Evolutionary conservation across 2,329 filamentous ascomycete species (phyloP).

Genomic region (Magnaporthiopsis rhizophila): DNA sequence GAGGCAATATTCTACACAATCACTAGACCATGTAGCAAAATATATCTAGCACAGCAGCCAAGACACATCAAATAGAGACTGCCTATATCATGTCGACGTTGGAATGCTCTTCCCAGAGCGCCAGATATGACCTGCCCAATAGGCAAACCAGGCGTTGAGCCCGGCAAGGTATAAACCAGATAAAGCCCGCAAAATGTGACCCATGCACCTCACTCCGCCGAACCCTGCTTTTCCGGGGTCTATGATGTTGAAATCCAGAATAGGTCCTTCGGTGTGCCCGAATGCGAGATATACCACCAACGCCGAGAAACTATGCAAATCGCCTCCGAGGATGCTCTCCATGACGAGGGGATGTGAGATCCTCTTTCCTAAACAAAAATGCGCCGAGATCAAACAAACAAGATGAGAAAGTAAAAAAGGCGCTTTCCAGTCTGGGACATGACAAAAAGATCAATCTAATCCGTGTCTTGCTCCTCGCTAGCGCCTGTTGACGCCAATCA

Average conservation of each 20-base stretch:
- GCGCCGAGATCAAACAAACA: background rate
- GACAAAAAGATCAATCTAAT: background rate
- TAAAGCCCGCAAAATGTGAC: background rate
- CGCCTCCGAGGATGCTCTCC: background rate
- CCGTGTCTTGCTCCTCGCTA: slow-evolving; percentile 40
- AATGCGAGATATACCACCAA: slow-evolving; percentile 5
- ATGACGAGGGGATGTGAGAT: background rate
- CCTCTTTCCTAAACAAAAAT: slow-evolving; percentile 9
- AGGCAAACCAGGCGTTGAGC: slow-evolving; percentile 3
- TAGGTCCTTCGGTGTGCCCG: background rate
- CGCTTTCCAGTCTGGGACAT: background rate
- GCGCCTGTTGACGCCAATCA: slow-evolving; percentile 53
- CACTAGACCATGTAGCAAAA: background rate
- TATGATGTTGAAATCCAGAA: slow-evolving; percentile 10
- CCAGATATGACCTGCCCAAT: background rate
- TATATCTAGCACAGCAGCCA: background rate
- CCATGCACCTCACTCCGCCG: background rate
- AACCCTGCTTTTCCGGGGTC: background rate
- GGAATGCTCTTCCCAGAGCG: background rate
- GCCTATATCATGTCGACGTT: background rate
- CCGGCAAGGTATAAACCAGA: background rate
- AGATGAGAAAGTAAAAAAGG: slow-evolving; percentile 1
- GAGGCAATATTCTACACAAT: background rate
- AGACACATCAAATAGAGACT: background rate
- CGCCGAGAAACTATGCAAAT: slow-evolving; percentile 1